Percentiles rank a stretch among this genome's conserved stretches.
phyloP scores from a whole-genome alignment of 768 basidiomycete species.

The Suillus ampliporus region DNA sequence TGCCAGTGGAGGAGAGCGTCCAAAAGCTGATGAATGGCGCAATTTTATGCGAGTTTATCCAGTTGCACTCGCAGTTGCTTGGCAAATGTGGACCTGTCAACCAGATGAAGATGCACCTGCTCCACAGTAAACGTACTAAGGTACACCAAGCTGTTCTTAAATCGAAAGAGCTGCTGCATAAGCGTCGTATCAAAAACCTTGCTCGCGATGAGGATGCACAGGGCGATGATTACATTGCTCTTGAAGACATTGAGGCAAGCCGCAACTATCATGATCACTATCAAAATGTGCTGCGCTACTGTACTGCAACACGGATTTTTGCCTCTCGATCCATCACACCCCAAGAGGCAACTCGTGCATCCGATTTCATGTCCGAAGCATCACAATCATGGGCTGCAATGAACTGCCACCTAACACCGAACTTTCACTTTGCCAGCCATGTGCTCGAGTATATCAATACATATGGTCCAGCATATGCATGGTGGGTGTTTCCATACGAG shows the following conservation, averaged over 20 bases:
- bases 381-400: not conserved
- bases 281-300: not conserved
- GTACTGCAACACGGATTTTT: not conserved
- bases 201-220: not conserved
- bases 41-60: not conserved
- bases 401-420: not conserved
- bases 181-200: not conserved
- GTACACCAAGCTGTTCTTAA: not conserved
- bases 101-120: not conserved
- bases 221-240: not conserved
- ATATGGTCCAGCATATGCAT: not conserved
- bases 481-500: constrained; percentile 3
- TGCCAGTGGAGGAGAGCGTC: not conserved
- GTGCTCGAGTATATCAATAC: not conserved
- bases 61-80: not conserved
- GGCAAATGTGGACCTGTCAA: not conserved
- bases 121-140: not conserved
- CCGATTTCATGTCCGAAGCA: not conserved
- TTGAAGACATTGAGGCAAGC: not conserved
- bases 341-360: not conserved
- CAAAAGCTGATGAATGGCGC: not conserved
- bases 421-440: not conserved
- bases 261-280: not conserved
- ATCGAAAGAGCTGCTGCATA: not conserved
- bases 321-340: not conserved